phyloP scores from a whole-genome alignment of 768 basidiomycete genomes.

The Rhizopogon sp. region DNA sequence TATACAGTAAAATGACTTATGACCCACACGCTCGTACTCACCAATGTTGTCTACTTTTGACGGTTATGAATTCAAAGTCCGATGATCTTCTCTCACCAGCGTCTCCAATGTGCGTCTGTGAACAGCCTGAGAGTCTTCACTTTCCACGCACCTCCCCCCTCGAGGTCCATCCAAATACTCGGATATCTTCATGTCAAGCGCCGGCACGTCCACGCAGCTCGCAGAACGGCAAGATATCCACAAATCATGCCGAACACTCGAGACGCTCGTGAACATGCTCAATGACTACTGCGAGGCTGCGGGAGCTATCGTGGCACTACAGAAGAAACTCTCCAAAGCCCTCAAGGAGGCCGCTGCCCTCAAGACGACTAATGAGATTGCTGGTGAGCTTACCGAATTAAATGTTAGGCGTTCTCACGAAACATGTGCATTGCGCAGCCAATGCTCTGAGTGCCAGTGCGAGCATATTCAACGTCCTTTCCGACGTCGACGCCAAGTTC shows the following conservation, averaged over 20 bases:
- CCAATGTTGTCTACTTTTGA: not conserved
- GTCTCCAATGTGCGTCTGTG: too few relatives aligned
- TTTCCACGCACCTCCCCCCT: not conserved
- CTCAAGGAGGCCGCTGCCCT: slow-evolving; percentile 58
- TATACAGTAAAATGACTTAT: not conserved
- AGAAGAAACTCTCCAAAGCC: slow-evolving; percentile 74
- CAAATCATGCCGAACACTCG: slow-evolving; percentile 75
- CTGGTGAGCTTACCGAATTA: slow-evolving; percentile 40
- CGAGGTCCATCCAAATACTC: not conserved
- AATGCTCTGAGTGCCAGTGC: slow-evolving; percentile 66
- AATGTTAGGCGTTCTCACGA: not conserved
- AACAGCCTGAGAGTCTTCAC: not conserved
- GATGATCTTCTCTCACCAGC: not conserved
- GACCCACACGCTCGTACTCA: not conserved
- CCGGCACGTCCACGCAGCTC: slow-evolving; percentile 20
- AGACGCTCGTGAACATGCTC: slow-evolving; percentile 58
- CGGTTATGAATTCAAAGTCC: not conserved
- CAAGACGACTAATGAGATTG: slow-evolving; percentile 56
- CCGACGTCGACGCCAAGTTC: slow-evolving; percentile 72
- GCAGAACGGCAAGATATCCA: slow-evolving; percentile 71
- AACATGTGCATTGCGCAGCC: slow-evolving; percentile 32
- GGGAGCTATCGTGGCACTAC: slow-evolving; percentile 51
- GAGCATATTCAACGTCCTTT: slow-evolving; percentile 60
- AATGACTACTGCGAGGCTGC: slow-evolving; percentile 76
- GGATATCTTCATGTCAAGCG: slow-evolving; percentile 8